A percentile compares a stretch with the other conserved stretches of the same genome.
phyloP scores from a whole-genome alignment of 2,329 filamentous ascomycete genomes.

The Tolypocladium capitatum region DNA sequence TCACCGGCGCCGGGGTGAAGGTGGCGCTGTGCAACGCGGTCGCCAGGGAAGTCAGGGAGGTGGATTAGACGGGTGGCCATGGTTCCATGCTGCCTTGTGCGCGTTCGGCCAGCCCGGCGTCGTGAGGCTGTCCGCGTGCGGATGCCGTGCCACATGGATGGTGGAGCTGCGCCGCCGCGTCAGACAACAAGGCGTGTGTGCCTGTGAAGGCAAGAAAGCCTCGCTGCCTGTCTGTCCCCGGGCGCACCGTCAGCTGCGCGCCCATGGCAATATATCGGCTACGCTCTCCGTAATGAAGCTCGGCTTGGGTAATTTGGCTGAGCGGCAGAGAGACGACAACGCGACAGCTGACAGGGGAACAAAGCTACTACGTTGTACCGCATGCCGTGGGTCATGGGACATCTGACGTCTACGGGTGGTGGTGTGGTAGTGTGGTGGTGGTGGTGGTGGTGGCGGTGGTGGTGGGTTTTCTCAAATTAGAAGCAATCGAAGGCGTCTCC shows the following conservation, averaged over 20 bases:
- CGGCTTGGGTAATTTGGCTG: background rate
- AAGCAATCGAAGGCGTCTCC: background rate
- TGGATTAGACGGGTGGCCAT: constrained; percentile 18
- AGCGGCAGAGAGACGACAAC: background rate
- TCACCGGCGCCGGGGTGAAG: constrained; percentile 69
- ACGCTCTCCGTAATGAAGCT: background rate
- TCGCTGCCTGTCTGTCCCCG: background rate
- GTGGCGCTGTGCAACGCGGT: constrained; percentile 68
- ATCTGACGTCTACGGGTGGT: background rate
- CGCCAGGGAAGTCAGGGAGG: constrained; percentile 35
- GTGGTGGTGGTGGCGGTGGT: too few species aligned
- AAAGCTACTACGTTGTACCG: background rate
- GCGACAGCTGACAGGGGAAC: background rate
- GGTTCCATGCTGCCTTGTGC: background rate
- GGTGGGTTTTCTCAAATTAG: background rate
- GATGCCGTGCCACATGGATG: background rate
- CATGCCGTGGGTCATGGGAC: background rate
- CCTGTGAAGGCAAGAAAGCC: background rate
- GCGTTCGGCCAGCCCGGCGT: background rate
- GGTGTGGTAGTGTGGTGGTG: too few species aligned
- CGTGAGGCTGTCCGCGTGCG: constrained; percentile 1
- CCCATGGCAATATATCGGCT: background rate
- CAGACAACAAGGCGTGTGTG: background rate
- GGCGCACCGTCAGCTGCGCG: too few species aligned
- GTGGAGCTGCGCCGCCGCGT: background rate